Conservation (phyloP, 2,329 filamentous ascomycete genomes). For the Fusarium mundagurra region DNA sequence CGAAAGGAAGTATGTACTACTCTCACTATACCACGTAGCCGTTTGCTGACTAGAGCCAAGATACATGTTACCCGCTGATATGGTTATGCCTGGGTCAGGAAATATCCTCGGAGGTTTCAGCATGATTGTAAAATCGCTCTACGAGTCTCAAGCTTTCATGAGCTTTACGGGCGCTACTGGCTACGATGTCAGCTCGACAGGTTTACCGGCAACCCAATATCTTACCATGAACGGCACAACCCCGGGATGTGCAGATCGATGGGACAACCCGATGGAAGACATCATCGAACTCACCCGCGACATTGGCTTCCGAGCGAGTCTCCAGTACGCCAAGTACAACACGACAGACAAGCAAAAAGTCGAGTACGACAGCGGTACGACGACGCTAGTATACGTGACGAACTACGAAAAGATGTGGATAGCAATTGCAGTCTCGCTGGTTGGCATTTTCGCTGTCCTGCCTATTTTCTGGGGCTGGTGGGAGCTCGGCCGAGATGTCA, state of each 20-base stretch:
- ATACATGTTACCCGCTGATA: conserved; percentile 24
- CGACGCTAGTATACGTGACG: conserved; percentile 29
- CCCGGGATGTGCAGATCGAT: conserved; percentile 11
- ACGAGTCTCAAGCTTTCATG: conserved; percentile 17
- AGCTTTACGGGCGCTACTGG: conserved; percentile 28
- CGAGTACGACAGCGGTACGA: conserved; percentile 16
- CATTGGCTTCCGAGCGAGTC: conserved; percentile 33
- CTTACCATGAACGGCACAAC: conserved; percentile 21
- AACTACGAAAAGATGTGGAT: conserved; percentile 37
- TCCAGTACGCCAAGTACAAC: conserved; percentile 33
- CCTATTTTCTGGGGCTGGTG: conserved; percentile 40
- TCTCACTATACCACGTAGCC: rapidly evolving
- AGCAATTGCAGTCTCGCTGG: conserved; percentile 22
- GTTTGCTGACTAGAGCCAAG: not conserved
- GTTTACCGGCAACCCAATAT: conserved; percentile 31
- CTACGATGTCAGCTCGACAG: conserved; percentile 8
- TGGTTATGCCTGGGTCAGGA: not conserved
- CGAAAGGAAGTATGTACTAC: conserved; percentile 18
- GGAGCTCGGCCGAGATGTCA: conserved; percentile 38
- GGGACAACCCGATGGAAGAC: conserved; percentile 37
- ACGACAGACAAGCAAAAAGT: conserved; percentile 30
- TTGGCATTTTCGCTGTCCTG: conserved; percentile 28
- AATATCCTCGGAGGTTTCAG: conserved; percentile 33
- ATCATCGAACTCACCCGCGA: conserved; percentile 37
- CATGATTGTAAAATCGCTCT: conserved; percentile 20